Evolutionary conservation across 2,329 filamentous ascomycete genomes (phyloP), one percentile per base, ranked within the genome.

Genomic region (Bipolaris victoriae): DNA sequence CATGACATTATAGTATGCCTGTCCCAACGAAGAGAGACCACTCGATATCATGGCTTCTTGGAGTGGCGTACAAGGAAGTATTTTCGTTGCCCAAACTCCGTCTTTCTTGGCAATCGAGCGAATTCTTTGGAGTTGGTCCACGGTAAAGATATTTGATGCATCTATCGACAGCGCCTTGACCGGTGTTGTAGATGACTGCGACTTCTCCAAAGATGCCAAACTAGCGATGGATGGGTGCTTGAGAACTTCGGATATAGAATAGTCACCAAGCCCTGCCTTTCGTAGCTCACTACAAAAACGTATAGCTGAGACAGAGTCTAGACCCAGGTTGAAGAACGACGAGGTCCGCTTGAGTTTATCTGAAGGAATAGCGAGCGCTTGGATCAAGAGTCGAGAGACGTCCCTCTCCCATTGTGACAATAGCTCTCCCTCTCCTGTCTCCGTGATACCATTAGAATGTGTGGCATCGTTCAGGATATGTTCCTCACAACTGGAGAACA

Each of bases 271-370:
- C 1, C 85, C 74, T 0, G 69, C 60, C 2, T 76, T 65, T 49
- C 82, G 81, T 0, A 97, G 71, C 15, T 74, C 69, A 52, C 82
- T 86, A 0, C 89, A 84, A 7, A 96, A 76, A 0, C 84, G 78
- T 61, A 97, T 96, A 0, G 90, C 91, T 7, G 88, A 90, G 24
- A 97, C 86, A 0, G 92, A 96, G 71, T 97, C 92, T 5, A 97
- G 74, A 0, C 93, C 93, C 2, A 96, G 75, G n/a, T 83, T 85
- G 53, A 89, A 87, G 58, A 97, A 89, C 0, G 92, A 91, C 0
- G 87, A 88, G 77, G 87, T 88, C 31, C 84, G 84, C 9, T 76
- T 78, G 36, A 96, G 80, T 0, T 80, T 75, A 1, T 72, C 64
- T 3, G 69, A 55, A 0, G 83, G 68, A 0, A 85, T 69, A 0